Base-by-base conservation (phyloP, 2,329 filamentous ascomycete genomes). In the Penicillium digitatum region DNA sequence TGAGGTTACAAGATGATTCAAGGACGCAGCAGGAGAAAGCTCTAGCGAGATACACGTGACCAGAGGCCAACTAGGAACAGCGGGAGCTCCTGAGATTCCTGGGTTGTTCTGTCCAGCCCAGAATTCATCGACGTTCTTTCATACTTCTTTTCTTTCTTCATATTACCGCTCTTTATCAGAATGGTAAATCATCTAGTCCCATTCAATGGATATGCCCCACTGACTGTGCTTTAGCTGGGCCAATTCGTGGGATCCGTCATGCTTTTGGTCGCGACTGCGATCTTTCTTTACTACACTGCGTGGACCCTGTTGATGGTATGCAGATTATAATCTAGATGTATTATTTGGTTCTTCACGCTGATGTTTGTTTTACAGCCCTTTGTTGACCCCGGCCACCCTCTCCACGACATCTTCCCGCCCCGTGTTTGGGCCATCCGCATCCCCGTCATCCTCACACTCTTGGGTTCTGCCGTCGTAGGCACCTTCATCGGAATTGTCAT, bases 391-490 rank as follows among this genome's bases (percentile, higher is more conserved):
- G 90, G 90, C 73, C 94, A 99, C 76, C 87, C 90, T 54, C 87
- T 97, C 56, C 94, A 99, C 73, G 88, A 88, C 73, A 82, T 97
- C 79, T 99, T 99, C 80, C 94, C 90, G 59, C 93, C 93, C 44
- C 92, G 94, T 74, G 92, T 96, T 73, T 99, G 94, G 94, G 94
- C 94, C 58, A 96, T 99, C 73, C 92, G 94, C 74, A 94, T 99
- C 70, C 94, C 94, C 66, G 93, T 99, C 67, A 96, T 99, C 73
- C 86, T 99, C 65, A 87, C 96, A 61, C 86, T 99, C 44, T 82
- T 99, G 63, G 92, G 88, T 62, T 92, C 87, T 57, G 91, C 94
- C 56, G 91, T 99, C 57, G 93, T 99, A 58, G 94, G 94, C 61
- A 95, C 90, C 57, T 99, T 99, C 81, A 82, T 99, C 65, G 88